Conservation (phyloP, 2,329 filamentous ascomycete genomes). For the Fusarium mangiferae region DNA sequence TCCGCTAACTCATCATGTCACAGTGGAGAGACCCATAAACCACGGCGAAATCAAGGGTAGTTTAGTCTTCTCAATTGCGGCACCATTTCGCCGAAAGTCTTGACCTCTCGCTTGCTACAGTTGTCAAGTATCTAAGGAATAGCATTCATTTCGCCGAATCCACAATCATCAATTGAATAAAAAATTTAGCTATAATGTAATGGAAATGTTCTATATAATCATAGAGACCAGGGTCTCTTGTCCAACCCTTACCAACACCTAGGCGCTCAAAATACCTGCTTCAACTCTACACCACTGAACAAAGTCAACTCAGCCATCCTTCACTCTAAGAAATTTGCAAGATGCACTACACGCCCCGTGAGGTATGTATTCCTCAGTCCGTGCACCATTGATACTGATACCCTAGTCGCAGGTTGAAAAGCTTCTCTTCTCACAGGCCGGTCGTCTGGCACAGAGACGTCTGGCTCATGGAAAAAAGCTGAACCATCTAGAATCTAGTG, state of each 20-base stretch:
- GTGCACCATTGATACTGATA: no score
- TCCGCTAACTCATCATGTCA: background rate
- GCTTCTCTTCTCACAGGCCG: no score
- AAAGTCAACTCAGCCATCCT: background rate
- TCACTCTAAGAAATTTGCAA: background rate
- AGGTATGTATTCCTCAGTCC: background rate
- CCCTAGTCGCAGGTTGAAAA: no score
- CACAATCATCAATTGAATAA: background rate
- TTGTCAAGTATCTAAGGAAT: background rate
- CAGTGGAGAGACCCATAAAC: background rate
- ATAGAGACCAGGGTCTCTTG: background rate
- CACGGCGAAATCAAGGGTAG: accelerated
- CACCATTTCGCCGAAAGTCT: background rate
- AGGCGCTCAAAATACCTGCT: background rate
- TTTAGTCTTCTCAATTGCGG: background rate
- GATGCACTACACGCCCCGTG: background rate
- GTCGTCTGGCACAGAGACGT: no score
- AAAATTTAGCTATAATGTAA: accelerated
- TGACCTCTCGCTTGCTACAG: background rate
- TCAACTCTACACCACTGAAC: background rate
- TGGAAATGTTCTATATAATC: accelerated
- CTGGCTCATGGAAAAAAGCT: no score
- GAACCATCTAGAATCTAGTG: no score
- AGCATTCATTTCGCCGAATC: background rate
- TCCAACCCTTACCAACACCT: no score